Base-by-base conservation (phyloP, 2,329 filamentous ascomycete species). In the Arachnomyces sp. region DNA sequence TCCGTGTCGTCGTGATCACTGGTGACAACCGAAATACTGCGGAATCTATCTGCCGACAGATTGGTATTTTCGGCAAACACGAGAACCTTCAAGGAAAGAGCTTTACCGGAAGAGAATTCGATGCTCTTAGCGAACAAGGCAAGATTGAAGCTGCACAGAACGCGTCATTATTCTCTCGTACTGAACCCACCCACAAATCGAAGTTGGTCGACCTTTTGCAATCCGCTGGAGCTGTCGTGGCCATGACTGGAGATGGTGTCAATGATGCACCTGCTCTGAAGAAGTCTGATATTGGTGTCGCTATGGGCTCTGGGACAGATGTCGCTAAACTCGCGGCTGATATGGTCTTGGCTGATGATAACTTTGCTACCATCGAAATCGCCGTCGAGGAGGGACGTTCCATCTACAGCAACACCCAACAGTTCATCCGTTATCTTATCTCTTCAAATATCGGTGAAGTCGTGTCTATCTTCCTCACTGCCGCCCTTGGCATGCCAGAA, bases 331-430 rank as follows among this genome's bases (percentile, higher is more conserved):
- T 98, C 50, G 92, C 92, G 20, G 87, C 93, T 43, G 92, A 98
- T 62, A 98, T 98, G 92, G 90, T 98, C 38, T 81, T 98, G 38
- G 86, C 89, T 17, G 93, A 98, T 67, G 88, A 95, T 68, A 98
- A 98, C 73, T 98, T 98, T 64, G 92, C 92, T 46, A 98, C 92
- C 3, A 98, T 98, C 52, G 86, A 94, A 62, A 74, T 87, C 41
- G 92, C 92, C 36, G 89, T 98, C 48, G 92, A 98, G 63, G 92
- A 98, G 67, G 92, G 92, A 39, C 84, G 92, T 47, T 89, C 89
- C 48, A 98, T 98, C 67, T 98, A 95, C 77, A 96, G 92, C 81
- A 98, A 98, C 74, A 98, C 92, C 4, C 92, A 98, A 62, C 92
- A 98, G 63, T 98, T 98, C 67, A 98, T 98, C 67, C 86, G 93